Base-by-base conservation (phyloP, 441 rosid genomes). In the Erysimum cheiri region DNA sequence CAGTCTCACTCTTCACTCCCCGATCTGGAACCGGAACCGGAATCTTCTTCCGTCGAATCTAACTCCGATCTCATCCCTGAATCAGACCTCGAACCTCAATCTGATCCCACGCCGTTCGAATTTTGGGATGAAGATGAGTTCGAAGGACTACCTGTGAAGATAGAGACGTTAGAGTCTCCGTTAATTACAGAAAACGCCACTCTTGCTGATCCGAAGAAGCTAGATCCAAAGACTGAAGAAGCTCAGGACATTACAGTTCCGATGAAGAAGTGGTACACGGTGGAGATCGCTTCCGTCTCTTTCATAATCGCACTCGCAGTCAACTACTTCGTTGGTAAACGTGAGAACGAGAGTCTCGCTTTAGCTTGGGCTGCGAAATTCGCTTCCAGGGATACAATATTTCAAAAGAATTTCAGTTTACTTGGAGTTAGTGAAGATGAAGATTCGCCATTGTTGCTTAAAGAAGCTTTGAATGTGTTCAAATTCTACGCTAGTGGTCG, bases 81-180 rank as follows among this genome's bases (percentile, higher is more conserved):
- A 37, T 66, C 62, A 12, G n/a, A 61, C 22, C 67, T 80, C 1
- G 33, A 74, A 7, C 62, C 73, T 29, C 28, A 33, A 3, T 61
- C 78, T 1, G 46, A 64, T 13, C 15, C 15, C 44, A 22, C 80
- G 7, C 55, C 87, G 8, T 84, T 93, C 49, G 96, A 89, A 3
- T 86, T 82, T 62, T 93, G 96, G 98, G 97, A 93, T 58, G 98
- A 93, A 63, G 98, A 93, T 60, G 98, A 93, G 77, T 93, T 93
- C 76, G 97, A 93, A 68, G 97, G 97, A 19, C 75, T 93, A 1
- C 97, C 94, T 4, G 28, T 71, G 24, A 78, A 82, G 29, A 52
- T 15, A 3, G 79, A 81, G 8, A 70, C 78, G 5, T 32, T 29
- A 2, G 84, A 84, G 8, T 19, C 78, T 24, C 69, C 75, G 0